Percentiles rank a stretch among this genome's conserved stretches.
phyloP scores from a whole-genome alignment of 306 rosid genomes.

The Pueraria montana region DNA sequence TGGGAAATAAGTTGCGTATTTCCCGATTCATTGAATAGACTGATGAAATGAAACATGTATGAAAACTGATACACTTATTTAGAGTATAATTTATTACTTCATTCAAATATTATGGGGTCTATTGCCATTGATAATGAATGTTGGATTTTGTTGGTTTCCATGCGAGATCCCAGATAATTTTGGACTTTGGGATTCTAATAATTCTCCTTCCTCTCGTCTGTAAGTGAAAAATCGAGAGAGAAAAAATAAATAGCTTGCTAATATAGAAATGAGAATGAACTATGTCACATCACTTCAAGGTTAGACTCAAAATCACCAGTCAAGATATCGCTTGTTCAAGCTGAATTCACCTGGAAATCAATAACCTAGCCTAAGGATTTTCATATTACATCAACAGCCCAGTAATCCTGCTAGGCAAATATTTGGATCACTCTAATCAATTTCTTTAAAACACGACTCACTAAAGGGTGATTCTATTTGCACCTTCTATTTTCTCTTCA shows the following conservation, averaged over 20 bases:
- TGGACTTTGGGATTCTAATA: not conserved
- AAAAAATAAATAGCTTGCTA: not conserved
- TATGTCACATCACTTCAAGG: slow-evolving; percentile 27
- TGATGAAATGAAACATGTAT: slow-evolving; percentile 34
- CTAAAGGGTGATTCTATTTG: not conserved
- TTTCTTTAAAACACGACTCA: not conserved
- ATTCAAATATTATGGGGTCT: slow-evolving; percentile 4
- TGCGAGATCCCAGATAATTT: slow-evolving; percentile 11
- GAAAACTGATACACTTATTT: not conserved
- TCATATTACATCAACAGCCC: slow-evolving; percentile 42
- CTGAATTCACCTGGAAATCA: slow-evolving; percentile 39
- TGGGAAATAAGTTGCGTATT: slow-evolving; percentile 43
- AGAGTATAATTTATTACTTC: not conserved
- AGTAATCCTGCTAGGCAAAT: slow-evolving; percentile 22
- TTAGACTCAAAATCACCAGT: slow-evolving; percentile 35
- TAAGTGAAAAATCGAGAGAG: not conserved
- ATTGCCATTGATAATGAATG: not conserved
- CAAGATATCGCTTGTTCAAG: not conserved
- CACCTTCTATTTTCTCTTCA: not conserved
- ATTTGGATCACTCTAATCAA: slow-evolving; percentile 10
- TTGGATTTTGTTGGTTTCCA: slow-evolving; percentile 2
- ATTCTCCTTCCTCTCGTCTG: not conserved
- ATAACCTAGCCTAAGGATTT: slow-evolving; percentile 34
- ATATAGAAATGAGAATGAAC: slow-evolving; percentile 4
- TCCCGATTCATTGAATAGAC: slow-evolving; percentile 43